Base-by-base conservation (phyloP, 2,329 filamentous ascomycete genomes). In the Falciphora oryzae region DNA sequence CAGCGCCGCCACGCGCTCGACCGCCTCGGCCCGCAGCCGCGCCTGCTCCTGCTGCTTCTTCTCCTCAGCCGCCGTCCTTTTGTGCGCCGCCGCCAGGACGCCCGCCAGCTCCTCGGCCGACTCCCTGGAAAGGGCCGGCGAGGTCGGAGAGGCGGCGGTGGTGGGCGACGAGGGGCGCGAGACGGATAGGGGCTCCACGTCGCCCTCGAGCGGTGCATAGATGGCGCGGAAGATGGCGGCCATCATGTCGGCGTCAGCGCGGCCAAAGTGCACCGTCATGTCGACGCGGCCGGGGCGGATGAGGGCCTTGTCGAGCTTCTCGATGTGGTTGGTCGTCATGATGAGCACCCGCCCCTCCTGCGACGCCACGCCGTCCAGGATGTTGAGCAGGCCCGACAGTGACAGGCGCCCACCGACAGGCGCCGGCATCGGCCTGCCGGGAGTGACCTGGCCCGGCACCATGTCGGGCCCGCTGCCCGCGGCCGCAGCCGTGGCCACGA, bases 321-420 rank as follows among this genome's bases (percentile, higher is more conserved):
- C 84, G 0, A 85, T 64, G 71, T 87, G 84, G 69, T 88, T 88
- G n/a, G 85, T 87, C 2, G 85, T 88, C 85, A 87, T 88, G 73
- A 88, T 82, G 18, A 88, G 78, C 6, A 87, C 79, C n/a, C 85
- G 81, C 8, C 85, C 85, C 70, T 88, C 85, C 67, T 87, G 84
- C 11, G 84, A 86, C 25, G 84, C 84, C 8, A 88, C 85, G 56
- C 92, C 90, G 69, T 96, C 91, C 57, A 95, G 87, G 60, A 91
- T 89, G 75, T 95, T 95, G 61, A 95, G 84, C 2, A 95, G 80
- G 0, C 90, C 90, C 0, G 90, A 92, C 2, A 95, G 81, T 0
- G 89, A 91, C 59, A 95, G 75, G 4, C 81, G 75, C 2, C 74
- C 70, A 28, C 61, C 32, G 28, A 53, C 7, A 13, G 53, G n/a